Evolutionary conservation across 768 basidiomycete genomes (phyloP).

Genomic region (Collybia mongolica): DNA sequence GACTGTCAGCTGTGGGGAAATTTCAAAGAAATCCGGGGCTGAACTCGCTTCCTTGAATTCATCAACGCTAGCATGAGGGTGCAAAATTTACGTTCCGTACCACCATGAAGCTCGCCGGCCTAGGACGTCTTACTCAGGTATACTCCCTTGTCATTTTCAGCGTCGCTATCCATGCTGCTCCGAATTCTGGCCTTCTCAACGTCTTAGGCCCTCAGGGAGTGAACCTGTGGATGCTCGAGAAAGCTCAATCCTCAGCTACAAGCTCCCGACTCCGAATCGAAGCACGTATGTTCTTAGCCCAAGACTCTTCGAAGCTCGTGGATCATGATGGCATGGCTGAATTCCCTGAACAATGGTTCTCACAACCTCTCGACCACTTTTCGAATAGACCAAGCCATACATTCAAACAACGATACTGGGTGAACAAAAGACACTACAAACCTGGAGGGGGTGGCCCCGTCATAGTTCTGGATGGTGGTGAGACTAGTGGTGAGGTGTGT

Average conservation of each 20-base stretch:
- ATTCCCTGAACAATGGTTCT: constrained; percentile 68
- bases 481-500: constrained; percentile 79
- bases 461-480: constrained; percentile 89
- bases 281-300: constrained; percentile 13
- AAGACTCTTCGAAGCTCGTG: constrained; percentile 13
- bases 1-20: too few species aligned
- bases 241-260: constrained; percentile 13
- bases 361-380: constrained; percentile 87
- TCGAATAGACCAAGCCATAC: constrained; percentile 50
- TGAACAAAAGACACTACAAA: constrained; percentile 79
- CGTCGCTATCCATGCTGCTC: constrained; percentile 3
- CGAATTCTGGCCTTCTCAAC: constrained; percentile 16
- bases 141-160: constrained; percentile 6
- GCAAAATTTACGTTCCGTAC: not conserved
- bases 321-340: constrained; percentile 18
- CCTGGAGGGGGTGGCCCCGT: constrained; percentile 75
- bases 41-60: too few species aligned
- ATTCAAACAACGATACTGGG: constrained; percentile 91
- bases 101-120: constrained; percentile 8
- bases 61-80: not conserved
- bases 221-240: constrained; percentile 60
- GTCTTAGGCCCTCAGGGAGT: constrained; percentile 55
- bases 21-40: too few species aligned
- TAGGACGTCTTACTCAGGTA: constrained; percentile 2
- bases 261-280: constrained; percentile 9